Percentiles rank a stretch among this genome's conserved stretches.
Conservation (phyloP, 192 early-diverging fungal genomes). For the Haplosporangium gracile region DNA sequence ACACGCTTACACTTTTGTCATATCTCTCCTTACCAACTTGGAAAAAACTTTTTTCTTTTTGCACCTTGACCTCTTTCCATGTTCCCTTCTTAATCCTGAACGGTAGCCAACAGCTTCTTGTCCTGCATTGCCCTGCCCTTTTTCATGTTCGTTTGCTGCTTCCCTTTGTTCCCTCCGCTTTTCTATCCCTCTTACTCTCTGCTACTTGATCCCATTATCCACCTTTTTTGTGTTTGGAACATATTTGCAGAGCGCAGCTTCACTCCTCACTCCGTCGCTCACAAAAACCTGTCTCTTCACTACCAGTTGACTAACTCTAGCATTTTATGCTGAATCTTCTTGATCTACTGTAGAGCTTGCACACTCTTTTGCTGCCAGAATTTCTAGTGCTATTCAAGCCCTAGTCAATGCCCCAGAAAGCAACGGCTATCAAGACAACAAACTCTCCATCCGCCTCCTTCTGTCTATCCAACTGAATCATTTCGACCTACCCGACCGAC, state of each 20-base stretch:
- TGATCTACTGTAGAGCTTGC: neutral
- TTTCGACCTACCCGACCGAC: neutral
- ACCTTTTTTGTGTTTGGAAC: neutral
- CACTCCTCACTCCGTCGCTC: neutral
- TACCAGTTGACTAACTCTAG: neutral
- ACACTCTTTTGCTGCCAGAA: neutral
- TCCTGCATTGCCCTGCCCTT: neutral
- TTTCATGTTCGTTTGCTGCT: neutral
- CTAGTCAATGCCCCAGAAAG: constrained; percentile 25
- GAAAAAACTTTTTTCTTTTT: neutral
- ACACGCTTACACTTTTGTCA: neutral
- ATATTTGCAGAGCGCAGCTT: neutral
- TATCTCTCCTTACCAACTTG: neutral
- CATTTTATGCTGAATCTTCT: neutral
- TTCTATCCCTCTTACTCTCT: neutral
- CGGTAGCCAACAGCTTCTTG: constrained; percentile 9
- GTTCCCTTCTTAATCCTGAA: neutral
- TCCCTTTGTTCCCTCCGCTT: neutral
- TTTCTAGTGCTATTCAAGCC: neutral
- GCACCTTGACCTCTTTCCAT: neutral
- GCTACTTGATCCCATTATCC: neutral
- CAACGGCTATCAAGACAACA: neutral
- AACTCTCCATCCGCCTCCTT: neutral
- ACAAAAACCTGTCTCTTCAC: neutral
- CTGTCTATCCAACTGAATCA: neutral